These are phyloP conservation scores for Diplodia sapinea DNA, from an alignment of 2,329 filamentous ascomycete genomes.

Conservation along the genomic window DNA sequence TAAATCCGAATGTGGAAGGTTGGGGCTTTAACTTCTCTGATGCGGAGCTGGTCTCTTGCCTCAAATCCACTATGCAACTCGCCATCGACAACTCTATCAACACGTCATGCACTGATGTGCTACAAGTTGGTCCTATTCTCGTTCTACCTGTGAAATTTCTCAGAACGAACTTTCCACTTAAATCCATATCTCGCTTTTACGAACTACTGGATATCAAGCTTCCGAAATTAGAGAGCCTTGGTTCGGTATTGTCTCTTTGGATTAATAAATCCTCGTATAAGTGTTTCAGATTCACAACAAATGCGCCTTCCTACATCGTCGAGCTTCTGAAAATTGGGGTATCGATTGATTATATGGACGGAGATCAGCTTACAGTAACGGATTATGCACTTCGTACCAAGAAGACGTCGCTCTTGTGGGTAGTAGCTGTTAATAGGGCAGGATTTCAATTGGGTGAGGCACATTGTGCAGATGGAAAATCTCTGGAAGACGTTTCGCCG, in stretches of 20 bases:
- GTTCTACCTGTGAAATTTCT: too few species aligned
- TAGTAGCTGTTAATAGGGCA: not conserved
- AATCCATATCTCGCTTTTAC: too few species aligned
- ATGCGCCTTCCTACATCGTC: not conserved
- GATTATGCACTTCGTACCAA: fast-evolving
- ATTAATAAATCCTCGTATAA: too few species aligned
- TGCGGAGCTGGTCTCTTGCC: not conserved
- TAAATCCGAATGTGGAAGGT: not conserved
- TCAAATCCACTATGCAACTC: not conserved
- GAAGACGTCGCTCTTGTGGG: not conserved
- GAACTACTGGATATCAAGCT: too few species aligned
- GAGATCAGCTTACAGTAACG: not conserved
- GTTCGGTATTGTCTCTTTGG: too few species aligned
- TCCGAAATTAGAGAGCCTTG: too few species aligned
- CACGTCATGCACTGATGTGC: too few species aligned
- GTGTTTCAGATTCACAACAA: too few species aligned
- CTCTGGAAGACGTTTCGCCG: not conserved
- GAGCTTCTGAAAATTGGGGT: not conserved
- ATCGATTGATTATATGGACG: not conserved
- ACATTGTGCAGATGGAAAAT: not conserved
- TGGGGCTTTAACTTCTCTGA: not conserved
- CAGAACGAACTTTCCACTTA: too few species aligned
- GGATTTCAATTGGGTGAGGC: not conserved
- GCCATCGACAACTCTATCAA: too few species aligned
- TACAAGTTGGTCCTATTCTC: not conserved